Evolutionary conservation across 2,329 filamentous ascomycete species (phyloP).

Genomic region (Chalaropsis ovoidea): DNA sequence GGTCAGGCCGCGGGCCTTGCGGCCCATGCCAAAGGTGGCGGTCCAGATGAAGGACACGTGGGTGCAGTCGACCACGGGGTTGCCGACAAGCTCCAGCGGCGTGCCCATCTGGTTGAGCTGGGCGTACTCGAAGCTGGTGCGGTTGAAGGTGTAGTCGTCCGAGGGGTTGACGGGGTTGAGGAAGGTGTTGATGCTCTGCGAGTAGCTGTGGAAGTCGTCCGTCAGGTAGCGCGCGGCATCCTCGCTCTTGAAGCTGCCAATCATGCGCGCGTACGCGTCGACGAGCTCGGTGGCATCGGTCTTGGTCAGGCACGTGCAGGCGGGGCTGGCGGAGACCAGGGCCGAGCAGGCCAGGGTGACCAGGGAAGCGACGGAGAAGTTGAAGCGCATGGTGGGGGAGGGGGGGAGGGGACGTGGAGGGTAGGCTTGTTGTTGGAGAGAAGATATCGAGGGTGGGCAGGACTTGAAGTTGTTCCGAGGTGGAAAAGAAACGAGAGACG

Average conservation of each 20-base stretch:
- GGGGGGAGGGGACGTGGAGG: neutral
- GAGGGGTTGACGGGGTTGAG: slow-evolving; percentile 20
- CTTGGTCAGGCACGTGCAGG: slow-evolving; percentile 26
- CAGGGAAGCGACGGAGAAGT: slow-evolving; percentile 16
- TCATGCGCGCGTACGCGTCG: slow-evolving; percentile 39
- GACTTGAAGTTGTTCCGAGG: neutral
- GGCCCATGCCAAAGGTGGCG: slow-evolving; percentile 25
- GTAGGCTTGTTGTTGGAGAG: neutral
- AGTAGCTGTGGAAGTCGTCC: slow-evolving; percentile 25
- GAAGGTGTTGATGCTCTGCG: slow-evolving; percentile 27
- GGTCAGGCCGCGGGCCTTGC: slow-evolving; percentile 25
- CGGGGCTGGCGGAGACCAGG: slow-evolving; percentile 17
- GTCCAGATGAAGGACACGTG: slow-evolving; percentile 25
- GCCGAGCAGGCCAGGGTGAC: slow-evolving; percentile 21
- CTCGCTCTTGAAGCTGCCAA: slow-evolving; percentile 47
- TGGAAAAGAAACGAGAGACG: slow-evolving; percentile 1
- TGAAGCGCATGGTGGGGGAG: slow-evolving; percentile 24
- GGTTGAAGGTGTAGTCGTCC: slow-evolving; percentile 26
- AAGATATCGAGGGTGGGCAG: neutral
- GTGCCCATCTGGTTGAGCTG: slow-evolving; percentile 23
- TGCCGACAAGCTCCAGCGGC: slow-evolving; percentile 19
- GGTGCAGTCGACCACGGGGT: slow-evolving; percentile 24
- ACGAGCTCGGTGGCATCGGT: slow-evolving; percentile 23
- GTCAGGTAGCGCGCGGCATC: slow-evolving; percentile 24
- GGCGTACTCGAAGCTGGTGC: slow-evolving; percentile 22